Conservation (phyloP, 805 yeast species). For the Metschnikowia peoriensis region DNA sequence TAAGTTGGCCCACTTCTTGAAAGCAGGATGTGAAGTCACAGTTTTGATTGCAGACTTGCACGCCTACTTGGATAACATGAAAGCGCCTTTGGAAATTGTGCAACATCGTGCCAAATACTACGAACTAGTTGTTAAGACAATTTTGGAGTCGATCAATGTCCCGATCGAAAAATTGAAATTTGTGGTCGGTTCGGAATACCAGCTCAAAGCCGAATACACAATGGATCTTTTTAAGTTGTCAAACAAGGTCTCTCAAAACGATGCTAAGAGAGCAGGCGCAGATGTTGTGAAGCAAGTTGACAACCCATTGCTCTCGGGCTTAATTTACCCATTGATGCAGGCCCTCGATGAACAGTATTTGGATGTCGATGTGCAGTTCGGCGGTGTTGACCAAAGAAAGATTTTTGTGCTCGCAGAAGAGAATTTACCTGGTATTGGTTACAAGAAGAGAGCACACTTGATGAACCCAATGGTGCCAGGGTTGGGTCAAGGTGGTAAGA, state of each 20-base stretch:
- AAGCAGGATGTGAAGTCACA: slow-evolving; percentile 93
- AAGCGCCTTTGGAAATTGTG: slow-evolving; percentile 93
- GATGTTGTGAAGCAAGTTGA: slow-evolving; percentile 98
- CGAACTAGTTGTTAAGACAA: slow-evolving; percentile 78
- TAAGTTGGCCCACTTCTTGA: slow-evolving; percentile 88
- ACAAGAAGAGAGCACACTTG: slow-evolving; percentile 95
- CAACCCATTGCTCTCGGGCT: slow-evolving; percentile 88
- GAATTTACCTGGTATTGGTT: slow-evolving; percentile 79
- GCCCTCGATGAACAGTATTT: slow-evolving; percentile 93
- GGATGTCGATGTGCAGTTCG: slow-evolving; percentile 90
- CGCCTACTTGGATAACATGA: slow-evolving; percentile 97
- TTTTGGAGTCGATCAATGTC: slow-evolving; percentile 80
- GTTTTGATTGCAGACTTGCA: slow-evolving; percentile 93
- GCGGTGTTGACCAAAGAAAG: slow-evolving; percentile 98
- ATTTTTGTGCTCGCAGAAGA: slow-evolving; percentile 97
- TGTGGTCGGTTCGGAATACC: slow-evolving; percentile 88
- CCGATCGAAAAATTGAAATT: slow-evolving; percentile 87
- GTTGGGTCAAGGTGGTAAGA: slow-evolving; percentile 92
- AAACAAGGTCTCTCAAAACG: slow-evolving; percentile 86
- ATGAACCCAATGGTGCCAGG: slow-evolving; percentile 99
- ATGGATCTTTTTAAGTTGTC: slow-evolving; percentile 86
- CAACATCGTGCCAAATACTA: slow-evolving; percentile 87
- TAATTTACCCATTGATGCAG: slow-evolving; percentile 98
- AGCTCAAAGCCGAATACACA: slow-evolving; percentile 71
- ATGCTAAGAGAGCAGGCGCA: slow-evolving; percentile 98